Percentiles rank a stretch among this genome's conserved stretches.
These are phyloP conservation scores for Neobulgaria alba DNA, from an alignment of 2,329 filamentous ascomycete species.

Conservation along the genomic window DNA sequence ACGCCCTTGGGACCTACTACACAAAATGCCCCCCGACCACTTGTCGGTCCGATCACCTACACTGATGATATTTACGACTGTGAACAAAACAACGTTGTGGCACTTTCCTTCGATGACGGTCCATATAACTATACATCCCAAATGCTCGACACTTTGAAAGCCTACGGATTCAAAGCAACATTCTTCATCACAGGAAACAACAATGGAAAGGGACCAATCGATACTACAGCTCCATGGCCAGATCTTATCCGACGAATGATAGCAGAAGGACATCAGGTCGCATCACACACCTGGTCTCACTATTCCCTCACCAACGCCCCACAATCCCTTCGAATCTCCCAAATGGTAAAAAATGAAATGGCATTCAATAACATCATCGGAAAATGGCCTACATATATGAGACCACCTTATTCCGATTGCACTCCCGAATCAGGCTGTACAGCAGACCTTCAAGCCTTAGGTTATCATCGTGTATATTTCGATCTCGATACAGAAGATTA, in stretches of 20 bases:
- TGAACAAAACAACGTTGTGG: conserved; percentile 46
- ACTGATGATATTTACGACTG: conserved; percentile 50
- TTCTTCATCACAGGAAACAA: conserved; percentile 58
- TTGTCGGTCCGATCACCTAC: conserved; percentile 45
- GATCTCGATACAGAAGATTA: conserved; percentile 43
- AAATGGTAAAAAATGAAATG: conserved; percentile 45
- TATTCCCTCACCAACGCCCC: conserved; percentile 36
- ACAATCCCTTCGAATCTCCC: conserved; percentile 34
- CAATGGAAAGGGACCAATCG: conserved; percentile 30
- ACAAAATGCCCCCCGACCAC: conserved; percentile 36
- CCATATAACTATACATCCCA: conserved; percentile 50
- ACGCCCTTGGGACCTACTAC: conserved; percentile 47
- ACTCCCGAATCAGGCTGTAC: conserved; percentile 31
- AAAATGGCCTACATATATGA: conserved; percentile 44
- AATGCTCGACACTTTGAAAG: conserved; percentile 49
- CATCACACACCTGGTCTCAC: conserved; percentile 47
- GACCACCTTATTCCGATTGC: conserved; percentile 31
- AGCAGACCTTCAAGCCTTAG: conserved; percentile 27
- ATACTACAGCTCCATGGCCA: conserved; percentile 34
- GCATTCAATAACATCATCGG: conserved; percentile 44
- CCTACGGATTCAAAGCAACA: conserved; percentile 53
- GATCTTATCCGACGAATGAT: conserved; percentile 35
- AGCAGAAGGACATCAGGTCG: conserved; percentile 44
- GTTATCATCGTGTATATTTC: conserved; percentile 40
- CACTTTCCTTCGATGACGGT: conserved; percentile 59